Evolutionary conservation across 2,329 filamentous ascomycete species (phyloP), one percentile per base, ranked within the genome.

Genomic region (Fusarium xyrophilum): DNA sequence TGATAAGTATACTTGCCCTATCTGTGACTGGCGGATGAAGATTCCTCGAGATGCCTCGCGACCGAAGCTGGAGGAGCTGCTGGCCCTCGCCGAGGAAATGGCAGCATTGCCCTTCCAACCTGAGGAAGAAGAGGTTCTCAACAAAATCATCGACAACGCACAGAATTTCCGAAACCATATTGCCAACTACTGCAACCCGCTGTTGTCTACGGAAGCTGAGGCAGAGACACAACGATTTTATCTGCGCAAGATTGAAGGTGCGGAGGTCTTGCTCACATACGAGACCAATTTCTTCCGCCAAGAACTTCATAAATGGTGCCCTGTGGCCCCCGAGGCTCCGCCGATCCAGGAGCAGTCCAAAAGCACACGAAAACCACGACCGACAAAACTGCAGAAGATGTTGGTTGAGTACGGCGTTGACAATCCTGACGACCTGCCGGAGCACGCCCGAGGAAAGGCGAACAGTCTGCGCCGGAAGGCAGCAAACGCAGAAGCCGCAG

Each of bases 261-360:
- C 96, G 2, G 96, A 99, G 77, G 94, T 99, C 53, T 85, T 99
- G 6, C 84, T 99, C 5, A 88, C 94, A 0, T 91, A 90, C 60
- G 96, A 99, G 81, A 97, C 95, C n/a, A 99, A 99, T 76, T 97
- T 96, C 79, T 95, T 99, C 82, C 90, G 95, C 27, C 93, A 97
- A 76, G 93, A 97, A 76, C 84, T 99, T 59, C 96, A 99, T 80
- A 96, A 93, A 76, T 97, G 93, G 91, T 93, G 91, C 39, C 94
- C 94, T 5, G 93, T 98, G 28, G 94, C 96, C 3, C 91, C 93
- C 0, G 86, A 93, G 17, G 84, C 96, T 15, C 96, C 96, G 6
- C 94, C 94, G 25, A 89, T 96, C 38, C 85, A 97, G 13, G 91
- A 97, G 65, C 87, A 91, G 19, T 98, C 95, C 1, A 87, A 94